Base-by-base conservation (phyloP, 2,329 filamentous ascomycete species). In the Hypoxylon sp. region DNA sequence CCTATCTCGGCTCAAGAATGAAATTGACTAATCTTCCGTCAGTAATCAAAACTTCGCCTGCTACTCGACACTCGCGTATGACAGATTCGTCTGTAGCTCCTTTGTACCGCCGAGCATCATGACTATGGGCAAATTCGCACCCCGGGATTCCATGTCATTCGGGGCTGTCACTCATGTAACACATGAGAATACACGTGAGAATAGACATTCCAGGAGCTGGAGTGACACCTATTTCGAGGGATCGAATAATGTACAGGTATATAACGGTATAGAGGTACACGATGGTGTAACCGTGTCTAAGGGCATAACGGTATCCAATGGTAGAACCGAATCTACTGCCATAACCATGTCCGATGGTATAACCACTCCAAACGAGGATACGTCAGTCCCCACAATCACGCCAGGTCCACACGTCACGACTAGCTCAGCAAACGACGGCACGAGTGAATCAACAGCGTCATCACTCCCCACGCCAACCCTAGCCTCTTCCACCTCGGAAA, bases 1-100 rank as follows among this genome's bases (percentile, higher is more conserved):
- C n/a, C n/a, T 11, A 6, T 29, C 44, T 50, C 33, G 13, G 11
- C 24, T 33, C n/a, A 13, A 22, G 29, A 39, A 9, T 9, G n/a
- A 46, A 37, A 59, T 48, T 42, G 29, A 67, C n/a, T 35, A 22
- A 29, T 14, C 1, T 33, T 60, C 24, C 11, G 11, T 24, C 13
- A 60, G 57, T 10, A 51, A 60, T 44, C 35, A 52, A 14, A 35
- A 37, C 17, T 59, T 65, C n/a, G 17, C 24, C n/a, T 65, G 62
- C 33, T 33, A 55, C 6, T 37, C 62, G 8, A 24, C 19, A 22
- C 8, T 55, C 3, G 42, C 55, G 14, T 37, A 50, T 35, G 42
- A 33, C 10, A 59, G 24, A 37, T 59, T 50, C 26, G 62, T 55
- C 9, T 65, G 62, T 31, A 42, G 47, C 22, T 62, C 24, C 11